A percentile compares a stretch with the other conserved stretches of the same genome.
Evolutionary conservation across 495 filamentous ascomycete genomes (phyloP).

Genomic region (Neurospora sp.): DNA sequence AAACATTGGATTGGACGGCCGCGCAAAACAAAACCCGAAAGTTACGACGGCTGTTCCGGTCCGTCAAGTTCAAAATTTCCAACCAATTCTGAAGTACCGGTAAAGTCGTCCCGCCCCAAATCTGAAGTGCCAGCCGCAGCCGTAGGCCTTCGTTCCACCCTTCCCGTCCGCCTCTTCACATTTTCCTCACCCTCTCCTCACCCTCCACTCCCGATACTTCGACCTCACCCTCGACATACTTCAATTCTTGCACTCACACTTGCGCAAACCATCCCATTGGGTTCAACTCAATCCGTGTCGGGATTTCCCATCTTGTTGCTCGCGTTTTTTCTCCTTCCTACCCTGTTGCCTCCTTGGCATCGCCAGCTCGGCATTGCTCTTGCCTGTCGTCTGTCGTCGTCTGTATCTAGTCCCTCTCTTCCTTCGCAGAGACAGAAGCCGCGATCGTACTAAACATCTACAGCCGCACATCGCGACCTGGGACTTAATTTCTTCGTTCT

Average conservation of each 20-base stretch:
- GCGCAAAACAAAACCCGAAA: not conserved
- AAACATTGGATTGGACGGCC: not conserved
- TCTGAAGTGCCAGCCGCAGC: not conserved
- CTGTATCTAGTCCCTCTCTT: not conserved
- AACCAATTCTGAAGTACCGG: not conserved
- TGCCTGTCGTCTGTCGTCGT: not conserved
- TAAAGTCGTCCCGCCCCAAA: not conserved
- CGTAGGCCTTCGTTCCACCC: conserved; percentile 1
- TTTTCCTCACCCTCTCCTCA: not conserved
- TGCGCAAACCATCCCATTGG: not conserved
- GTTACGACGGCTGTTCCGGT: not conserved
- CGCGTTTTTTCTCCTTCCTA: not conserved
- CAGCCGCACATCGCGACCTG: not conserved
- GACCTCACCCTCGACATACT: not conserved
- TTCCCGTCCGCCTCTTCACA: not conserved
- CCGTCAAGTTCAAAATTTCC: not conserved
- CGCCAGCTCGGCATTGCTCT: not conserved
- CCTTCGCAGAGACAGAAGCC: not conserved
- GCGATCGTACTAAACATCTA: not conserved
- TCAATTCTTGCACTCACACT: not conserved
- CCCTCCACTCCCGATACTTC: not conserved
- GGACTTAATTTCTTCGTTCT: not conserved
- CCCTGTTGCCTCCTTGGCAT: not conserved
- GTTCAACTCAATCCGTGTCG: not conserved
- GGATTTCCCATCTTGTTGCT: not conserved